phyloP scores from a whole-genome alignment of 2,329 filamentous ascomycete genomes.

The Alternaria sp. region DNA sequence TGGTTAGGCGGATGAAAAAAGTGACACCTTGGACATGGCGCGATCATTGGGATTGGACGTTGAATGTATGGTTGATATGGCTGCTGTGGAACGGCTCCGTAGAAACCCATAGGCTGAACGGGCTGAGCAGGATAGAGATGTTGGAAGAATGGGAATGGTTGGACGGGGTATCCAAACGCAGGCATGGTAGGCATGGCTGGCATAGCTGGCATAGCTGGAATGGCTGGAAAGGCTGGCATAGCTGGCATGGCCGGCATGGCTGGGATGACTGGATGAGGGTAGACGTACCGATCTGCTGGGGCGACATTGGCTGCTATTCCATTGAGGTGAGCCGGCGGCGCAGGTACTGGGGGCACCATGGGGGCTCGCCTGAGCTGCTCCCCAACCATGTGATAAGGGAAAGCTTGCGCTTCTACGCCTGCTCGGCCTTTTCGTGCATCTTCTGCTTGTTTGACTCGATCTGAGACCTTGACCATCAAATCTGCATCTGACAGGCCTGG shows the following conservation, averaged over 20 bases:
- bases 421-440: slow-evolving; percentile 28
- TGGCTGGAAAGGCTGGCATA: not conserved
- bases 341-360: not conserved
- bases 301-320: not conserved
- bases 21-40: slow-evolving; percentile 9
- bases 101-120: not conserved
- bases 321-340: not conserved
- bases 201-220: not conserved
- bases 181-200: not conserved
- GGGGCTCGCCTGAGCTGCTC: slow-evolving; percentile 17
- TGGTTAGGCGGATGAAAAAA: slow-evolving; percentile 16
- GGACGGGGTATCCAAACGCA: not conserved
- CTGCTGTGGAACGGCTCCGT: slow-evolving; percentile 3
- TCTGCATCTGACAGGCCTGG: slow-evolving; percentile 65
- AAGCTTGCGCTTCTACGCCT: slow-evolving; percentile 16
- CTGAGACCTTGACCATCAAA: slow-evolving; percentile 64
- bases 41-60: not conserved
- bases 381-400: slow-evolving; percentile 31
- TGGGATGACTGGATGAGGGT: not conserved
- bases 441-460: slow-evolving; percentile 53
- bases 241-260: not conserved
- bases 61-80: slow-evolving; percentile 2
- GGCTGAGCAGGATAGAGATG: not conserved
- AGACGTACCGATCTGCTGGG: slow-evolving; percentile 22
- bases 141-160: slow-evolving; percentile 1